phyloP scores from a whole-genome alignment of 306 rosid species.

The Cercis canadensis region DNA sequence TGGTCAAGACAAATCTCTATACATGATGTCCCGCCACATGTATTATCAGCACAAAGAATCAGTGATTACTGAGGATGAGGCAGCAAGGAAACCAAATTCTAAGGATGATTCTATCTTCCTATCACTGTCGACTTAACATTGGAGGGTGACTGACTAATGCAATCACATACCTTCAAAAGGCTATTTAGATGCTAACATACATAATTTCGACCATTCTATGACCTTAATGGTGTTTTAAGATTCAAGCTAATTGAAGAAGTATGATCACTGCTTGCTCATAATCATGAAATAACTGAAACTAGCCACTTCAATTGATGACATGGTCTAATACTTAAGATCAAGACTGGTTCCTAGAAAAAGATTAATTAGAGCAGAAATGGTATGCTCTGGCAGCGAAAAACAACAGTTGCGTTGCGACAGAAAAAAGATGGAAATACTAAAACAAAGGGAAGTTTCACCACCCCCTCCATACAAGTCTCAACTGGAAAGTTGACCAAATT shows the following conservation, averaged over 20 bases:
- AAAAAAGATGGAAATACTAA: constrained; percentile 53
- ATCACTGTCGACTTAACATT: no score
- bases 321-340: constrained; percentile 46
- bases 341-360: constrained; percentile 57
- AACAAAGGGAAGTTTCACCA: constrained; percentile 65
- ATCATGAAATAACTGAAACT: constrained; percentile 35
- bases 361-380: constrained; percentile 60
- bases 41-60: no score
- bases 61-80: no score
- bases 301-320: constrained; percentile 23
- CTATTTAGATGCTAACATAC: no score
- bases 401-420: constrained; percentile 49
- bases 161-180: no score
- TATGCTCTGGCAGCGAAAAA: constrained; percentile 50
- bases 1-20: no score
- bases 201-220: neutral
- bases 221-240: neutral
- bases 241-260: neutral
- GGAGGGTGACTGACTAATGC: no score
- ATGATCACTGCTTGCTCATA: constrained; percentile 15
- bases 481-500: constrained; percentile 47
- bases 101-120: no score
- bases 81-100: no score
- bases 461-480: constrained; percentile 54
- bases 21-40: no score